Base-by-base conservation (phyloP, 2,329 filamentous ascomycete species). In the Sclerotinia nivalis region DNA sequence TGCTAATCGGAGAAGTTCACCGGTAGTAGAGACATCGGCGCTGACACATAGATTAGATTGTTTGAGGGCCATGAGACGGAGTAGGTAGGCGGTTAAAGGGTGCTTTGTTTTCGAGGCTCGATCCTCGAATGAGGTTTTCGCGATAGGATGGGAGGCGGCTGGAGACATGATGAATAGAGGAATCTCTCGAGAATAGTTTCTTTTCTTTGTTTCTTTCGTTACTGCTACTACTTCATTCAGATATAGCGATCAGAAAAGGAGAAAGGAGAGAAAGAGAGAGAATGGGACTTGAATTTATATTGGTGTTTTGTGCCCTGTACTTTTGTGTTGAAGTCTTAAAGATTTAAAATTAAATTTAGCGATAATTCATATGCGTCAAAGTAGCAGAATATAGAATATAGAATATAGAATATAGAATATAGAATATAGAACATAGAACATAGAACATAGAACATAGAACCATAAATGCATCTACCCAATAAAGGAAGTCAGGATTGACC, bases 31-130 rank as follows among this genome's bases (percentile, higher is more conserved):
- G 56, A 90, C 88, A 75, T 90, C 88, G 75, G 88, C 88, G 75
- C 86, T 88, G 73, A 90, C 83, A 77, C 88, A 90, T 60, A 90
- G 84, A 75, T 90, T 90, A 70, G 88, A 90, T 52, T 86, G 83
- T 80, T 90, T 90, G 73, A 89, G 80, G 70, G 86, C 84, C 88
- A 90, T 90, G 72, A 90, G 82, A 66, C 87, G 86, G 76, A 88
- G 83, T 47, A 90, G 86, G 75, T 90, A 89, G 66, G 82, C 80
- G 61, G 84, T 84, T 71, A 90, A 83, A 43, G 88, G 88, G 74
- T 90, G 88, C 71, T 82, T 80, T 73, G 83, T 66, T 20, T 65
- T 72, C 28, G 73, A 64, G 52, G 75, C 76, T 43, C 77, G 74
- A 12, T 73, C 71, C 18, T 72, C 68, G 61, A 73, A 78, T n/a